Base-by-base conservation (phyloP, 768 basidiomycete genomes). In the Suillus paluster region DNA sequence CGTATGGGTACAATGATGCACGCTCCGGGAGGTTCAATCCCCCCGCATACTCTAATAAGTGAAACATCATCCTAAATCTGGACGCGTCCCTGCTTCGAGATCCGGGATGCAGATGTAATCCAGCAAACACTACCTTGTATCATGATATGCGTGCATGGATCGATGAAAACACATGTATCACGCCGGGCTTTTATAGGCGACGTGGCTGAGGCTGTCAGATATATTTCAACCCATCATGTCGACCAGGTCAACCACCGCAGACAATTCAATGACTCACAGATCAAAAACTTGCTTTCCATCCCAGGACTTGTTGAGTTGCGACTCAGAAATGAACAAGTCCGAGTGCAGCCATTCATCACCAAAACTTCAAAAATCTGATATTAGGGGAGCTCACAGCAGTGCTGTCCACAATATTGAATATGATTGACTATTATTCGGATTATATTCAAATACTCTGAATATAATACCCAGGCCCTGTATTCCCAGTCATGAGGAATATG, bases 31-130 rank as follows among this genome's bases (percentile, higher is more conserved):
- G 54, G 21, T 64, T 60, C 30, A 84, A 68, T n/a, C 83, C 82
- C 48, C 82, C 83, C 0, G 82, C 77, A 60, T 85, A 76, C 63
- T 87, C 81, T 39, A 86, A 74, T 62, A 89, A 73, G 63, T 80
- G 80, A 53, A 89, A 77, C 9, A 83, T 70, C 70, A 89, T 75
- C 44, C 74, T 71, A 15, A 81, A 68, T 5, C 86, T 86, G 48
- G 80, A 80, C 59, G 80, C 73, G 33, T 84, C 77, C n/a, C 83
- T 77, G 79, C 75, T 53, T 84, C 81, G 27, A 85, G 66, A 48
- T 80, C 72, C 6, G 82, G 82, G 21, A 76, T 64, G 52, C 69
- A 64, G 36, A 70, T 61, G 21, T 69, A 62, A 15, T 66, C 48
- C 27, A 73, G 60, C 8, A 77, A 52, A 30, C 72, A 69, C 10